Conservation (phyloP, 1,284 basidiomycete genomes). For the Ceratobasidium sp. region DNA sequence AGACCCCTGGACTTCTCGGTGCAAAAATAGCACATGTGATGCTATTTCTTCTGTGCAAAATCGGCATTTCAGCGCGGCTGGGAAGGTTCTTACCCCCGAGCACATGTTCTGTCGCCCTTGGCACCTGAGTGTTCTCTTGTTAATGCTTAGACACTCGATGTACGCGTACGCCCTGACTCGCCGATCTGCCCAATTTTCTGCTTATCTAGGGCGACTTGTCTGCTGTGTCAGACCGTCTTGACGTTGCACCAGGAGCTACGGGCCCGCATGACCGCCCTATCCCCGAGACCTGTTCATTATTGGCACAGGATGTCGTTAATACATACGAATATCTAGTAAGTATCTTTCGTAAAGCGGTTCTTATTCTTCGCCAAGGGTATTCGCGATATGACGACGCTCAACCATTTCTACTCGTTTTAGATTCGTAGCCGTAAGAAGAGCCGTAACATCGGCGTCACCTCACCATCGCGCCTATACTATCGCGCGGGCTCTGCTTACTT, state of each 20-base stretch:
- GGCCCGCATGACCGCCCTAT: too few species aligned
- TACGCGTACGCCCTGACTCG: not conserved
- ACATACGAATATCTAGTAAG: too few species aligned
- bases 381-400: too few species aligned
- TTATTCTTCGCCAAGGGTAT: too few species aligned
- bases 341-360: too few species aligned
- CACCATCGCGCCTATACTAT: not conserved
- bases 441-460: slow-evolving; percentile 3
- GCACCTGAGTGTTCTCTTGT: slow-evolving; percentile 4
- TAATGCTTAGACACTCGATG: not conserved
- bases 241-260: too few species aligned
- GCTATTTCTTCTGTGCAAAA: not conserved
- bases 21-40: slow-evolving; percentile 5
- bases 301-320: too few species aligned
- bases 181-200: not conserved
- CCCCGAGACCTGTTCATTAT: too few species aligned
- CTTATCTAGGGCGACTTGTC: not conserved
- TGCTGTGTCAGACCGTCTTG: too few species aligned
- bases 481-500: not conserved
- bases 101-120: slow-evolving; percentile 8
- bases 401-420: too few species aligned
- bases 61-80: not conserved
- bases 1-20: not conserved
- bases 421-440: not conserved
- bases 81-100: slow-evolving; percentile 10